Base-by-base conservation (phyloP, 1,284 basidiomycete species). In the Ustilago vetiveriae region DNA sequence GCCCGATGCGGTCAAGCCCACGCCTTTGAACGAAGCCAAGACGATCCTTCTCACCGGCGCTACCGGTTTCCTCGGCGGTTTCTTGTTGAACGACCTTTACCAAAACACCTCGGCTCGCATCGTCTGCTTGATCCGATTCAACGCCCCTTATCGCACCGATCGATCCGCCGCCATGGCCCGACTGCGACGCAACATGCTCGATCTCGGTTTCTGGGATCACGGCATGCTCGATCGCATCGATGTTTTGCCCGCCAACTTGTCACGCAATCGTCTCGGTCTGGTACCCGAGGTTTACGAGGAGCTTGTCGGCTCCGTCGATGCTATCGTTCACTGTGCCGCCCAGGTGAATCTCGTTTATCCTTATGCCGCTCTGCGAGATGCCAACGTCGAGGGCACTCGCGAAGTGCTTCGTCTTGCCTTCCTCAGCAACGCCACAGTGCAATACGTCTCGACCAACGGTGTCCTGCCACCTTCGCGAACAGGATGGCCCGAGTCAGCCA, bases 401-500 rank as follows among this genome's bases (percentile, higher is more conserved):
- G 82, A 82, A 55, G 72, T 82, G n/a, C 68, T 82, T 11, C 80
- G 82, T 22, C 73, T 82, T 8, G 81, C 82, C 17, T 74, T 73
- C 46, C 52, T 76, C 37, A 70, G 80, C 55, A 74, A 75, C 44
- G 80, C 82, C 8, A 80, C 81, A 3, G 50, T 82, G 23, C 77
- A 82, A 59, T 74, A 81, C 54, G 68, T 82, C 27, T 82, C 82
- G n/a, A 82, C 79, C 44, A 82, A 82, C 64, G 82, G 82, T 48
- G 82, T 79, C 13, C 59, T 82, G 27, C 75, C 72, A 2, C 79
- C 79, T 29, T 74, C 76, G 14, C 44, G 71, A 46, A 68, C 78
- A 10, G 79, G 75, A 17, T 78, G 77, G 77, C 36, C 70, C 27
- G 78, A 82, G 50, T 56, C 57, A 29, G 54, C 74, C 29, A 73